Base-by-base conservation (phyloP, 176 grass and related monocot species). In the Oryza officinalis region DNA sequence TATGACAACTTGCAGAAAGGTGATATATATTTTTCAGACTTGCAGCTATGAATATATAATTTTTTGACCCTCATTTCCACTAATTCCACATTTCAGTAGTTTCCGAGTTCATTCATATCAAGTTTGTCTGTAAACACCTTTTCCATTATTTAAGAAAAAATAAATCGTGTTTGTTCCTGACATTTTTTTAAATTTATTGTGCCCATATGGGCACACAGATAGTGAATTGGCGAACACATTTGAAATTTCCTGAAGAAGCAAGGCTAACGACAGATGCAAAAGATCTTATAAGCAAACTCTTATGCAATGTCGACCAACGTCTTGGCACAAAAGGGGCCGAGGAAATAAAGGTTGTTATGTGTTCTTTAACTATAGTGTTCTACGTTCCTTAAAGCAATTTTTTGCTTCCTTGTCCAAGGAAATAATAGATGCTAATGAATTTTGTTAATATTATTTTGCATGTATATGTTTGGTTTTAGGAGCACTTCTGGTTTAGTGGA, bases 1-100 rank as follows among this genome's bases (percentile, higher is more conserved):
- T 81, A 96, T 99, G 96, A 92, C 93, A 78, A 99, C 96, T 30
- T 99, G 96, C 79, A 89, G 93, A 87, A 99, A 99, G 96, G 96
- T 99, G 88, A 74, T 65, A 7, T 46, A 65, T 38, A 8, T 38
- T 38, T 63, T 69, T 47, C 61, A 76, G 63, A 38, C 17, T 85
- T 67, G 45, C 60, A 70, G 17, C 18, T 49, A 59, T 65, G 35
- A 71, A 54, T 41, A 89, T 15, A 23, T 14, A 18, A 50, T 27
- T 80, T 50, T 15, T 32, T 46, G 68, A 37, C 69, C 27, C 37
- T 65, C 57, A 6, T 86, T 17, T 77, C n/a, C 35, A 49, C 18
- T 38, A 38, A 38, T 59, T 82, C 83, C 33, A 49, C 38, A 57
- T 65, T 75, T 70, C 2, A 72, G 37, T 49, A 41, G 41, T 86